Conservation (phyloP, 2,329 filamentous ascomycete species). For the Sphaerulina populicola region DNA sequence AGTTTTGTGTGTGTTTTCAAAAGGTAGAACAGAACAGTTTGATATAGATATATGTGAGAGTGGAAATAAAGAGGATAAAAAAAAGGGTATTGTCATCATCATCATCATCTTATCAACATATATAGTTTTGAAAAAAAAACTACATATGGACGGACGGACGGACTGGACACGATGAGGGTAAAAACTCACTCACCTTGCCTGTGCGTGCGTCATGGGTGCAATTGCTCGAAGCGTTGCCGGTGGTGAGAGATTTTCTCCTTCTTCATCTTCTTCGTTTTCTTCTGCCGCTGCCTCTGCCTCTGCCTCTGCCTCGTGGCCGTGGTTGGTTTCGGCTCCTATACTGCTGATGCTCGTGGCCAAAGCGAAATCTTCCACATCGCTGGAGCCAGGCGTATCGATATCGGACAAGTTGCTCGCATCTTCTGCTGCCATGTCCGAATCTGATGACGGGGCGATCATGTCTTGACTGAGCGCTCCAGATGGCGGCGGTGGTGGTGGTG, state of each 20-base stretch:
- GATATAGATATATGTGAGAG: too few relatives aligned
- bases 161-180: neutral
- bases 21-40: too few relatives aligned
- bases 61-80: too few relatives aligned
- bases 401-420: neutral
- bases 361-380: slow-evolving; percentile 7
- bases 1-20: neutral
- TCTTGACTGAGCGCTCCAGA: neutral
- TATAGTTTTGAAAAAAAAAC: too few relatives aligned
- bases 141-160: slow-evolving; percentile 1
- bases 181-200: slow-evolving; percentile 21
- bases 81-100: too few relatives aligned
- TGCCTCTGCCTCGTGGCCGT: slow-evolving; percentile 1
- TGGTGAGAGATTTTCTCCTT: neutral
- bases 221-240: slow-evolving; percentile 8
- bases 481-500: neutral
- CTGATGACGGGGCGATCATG: too few relatives aligned
- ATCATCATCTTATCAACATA: too few relatives aligned
- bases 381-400: slow-evolving; percentile 2
- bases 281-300: too few relatives aligned
- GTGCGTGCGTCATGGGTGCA: slow-evolving; percentile 17
- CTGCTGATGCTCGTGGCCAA: slow-evolving; percentile 12
- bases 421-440: neutral
- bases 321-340: neutral
- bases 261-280: neutral